These are phyloP conservation scores for Emiliania huxleyi DNA, from an alignment of 78 protist species.

Conservation along the genomic window DNA sequence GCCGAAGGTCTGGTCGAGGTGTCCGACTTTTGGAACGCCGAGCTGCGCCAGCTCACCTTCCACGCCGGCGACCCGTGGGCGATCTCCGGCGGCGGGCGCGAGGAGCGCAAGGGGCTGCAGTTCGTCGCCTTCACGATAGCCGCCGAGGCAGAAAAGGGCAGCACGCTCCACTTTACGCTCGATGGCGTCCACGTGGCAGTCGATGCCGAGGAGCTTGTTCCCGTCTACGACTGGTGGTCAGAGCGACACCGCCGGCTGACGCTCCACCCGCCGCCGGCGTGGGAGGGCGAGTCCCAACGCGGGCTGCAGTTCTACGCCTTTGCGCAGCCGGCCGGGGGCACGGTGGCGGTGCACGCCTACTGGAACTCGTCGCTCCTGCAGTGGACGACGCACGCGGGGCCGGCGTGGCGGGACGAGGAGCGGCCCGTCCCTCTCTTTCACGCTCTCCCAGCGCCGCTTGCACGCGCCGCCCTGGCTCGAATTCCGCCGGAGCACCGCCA, in stretches of 20 bases:
- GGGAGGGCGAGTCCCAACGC: not conserved
- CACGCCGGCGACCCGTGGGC: not conserved
- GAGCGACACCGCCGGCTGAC: not conserved
- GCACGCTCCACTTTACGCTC: too few relatives aligned
- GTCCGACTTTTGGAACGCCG: not conserved
- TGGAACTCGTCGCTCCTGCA: not conserved
- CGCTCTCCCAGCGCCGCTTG: not conserved
- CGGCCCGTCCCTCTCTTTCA: not conserved
- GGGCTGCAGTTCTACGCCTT: not conserved
- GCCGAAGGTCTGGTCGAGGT: not conserved
- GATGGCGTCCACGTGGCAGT: too few relatives aligned
- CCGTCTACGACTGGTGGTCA: not conserved
- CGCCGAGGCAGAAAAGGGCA: too few relatives aligned
- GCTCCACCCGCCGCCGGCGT: not conserved
- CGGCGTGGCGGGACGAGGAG: not conserved
- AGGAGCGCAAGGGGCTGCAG: not conserved
- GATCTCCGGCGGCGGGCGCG: not conserved
- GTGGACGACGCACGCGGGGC: not conserved
- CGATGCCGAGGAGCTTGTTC: not conserved
- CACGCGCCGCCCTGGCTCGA: not conserved
- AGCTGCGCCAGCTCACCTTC: not conserved
- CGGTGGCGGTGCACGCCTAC: not conserved
- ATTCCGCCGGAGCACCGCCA: too few relatives aligned
- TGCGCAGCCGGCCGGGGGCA: not conserved
- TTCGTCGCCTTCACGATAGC: too few relatives aligned